Conservation (phyloP, 345 rosid genomes). For the Physaria fendleri region DNA sequence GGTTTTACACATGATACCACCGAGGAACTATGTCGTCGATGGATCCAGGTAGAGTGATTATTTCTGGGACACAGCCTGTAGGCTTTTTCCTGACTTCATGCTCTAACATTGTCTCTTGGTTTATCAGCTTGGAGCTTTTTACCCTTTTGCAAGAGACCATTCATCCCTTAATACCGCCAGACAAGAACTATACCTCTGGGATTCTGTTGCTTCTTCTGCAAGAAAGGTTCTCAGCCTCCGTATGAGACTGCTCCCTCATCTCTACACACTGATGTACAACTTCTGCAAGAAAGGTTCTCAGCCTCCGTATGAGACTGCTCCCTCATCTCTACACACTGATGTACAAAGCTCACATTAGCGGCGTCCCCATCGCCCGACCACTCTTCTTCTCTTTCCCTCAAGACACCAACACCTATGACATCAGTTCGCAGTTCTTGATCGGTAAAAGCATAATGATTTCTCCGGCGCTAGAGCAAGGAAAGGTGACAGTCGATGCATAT, state of each 20-base stretch:
- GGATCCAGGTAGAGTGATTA: constrained; percentile 59
- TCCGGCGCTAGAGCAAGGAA: constrained; percentile 41
- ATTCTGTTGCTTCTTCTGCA: constrained; percentile 60
- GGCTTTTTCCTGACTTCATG: neutral
- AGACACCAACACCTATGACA: constrained; percentile 45
- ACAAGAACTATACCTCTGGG: constrained; percentile 78
- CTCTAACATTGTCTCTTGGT: constrained; percentile 3
- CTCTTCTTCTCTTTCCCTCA: constrained; percentile 66
- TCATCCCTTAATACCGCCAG: constrained; percentile 23
- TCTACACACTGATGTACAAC: constrained; percentile 63
- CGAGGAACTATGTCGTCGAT: constrained; percentile 63
- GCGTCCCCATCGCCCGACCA: constrained; percentile 67
- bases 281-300: constrained; percentile 58
- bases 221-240: constrained; percentile 64
- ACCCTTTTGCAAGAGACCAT: constrained; percentile 81
- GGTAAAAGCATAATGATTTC: constrained; percentile 60
- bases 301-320: constrained; percentile 58
- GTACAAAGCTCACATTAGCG: constrained; percentile 52
- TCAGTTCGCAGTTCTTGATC: constrained; percentile 47
- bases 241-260: constrained; percentile 55
- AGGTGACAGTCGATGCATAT: constrained; percentile 41
- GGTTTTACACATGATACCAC: constrained; percentile 52
- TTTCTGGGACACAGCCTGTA: neutral
- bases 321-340: constrained; percentile 66
- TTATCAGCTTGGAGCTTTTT: constrained; percentile 68